phyloP scores from a whole-genome alignment of 2,329 filamentous ascomycete genomes.

The Paecilomyces sp. region DNA sequence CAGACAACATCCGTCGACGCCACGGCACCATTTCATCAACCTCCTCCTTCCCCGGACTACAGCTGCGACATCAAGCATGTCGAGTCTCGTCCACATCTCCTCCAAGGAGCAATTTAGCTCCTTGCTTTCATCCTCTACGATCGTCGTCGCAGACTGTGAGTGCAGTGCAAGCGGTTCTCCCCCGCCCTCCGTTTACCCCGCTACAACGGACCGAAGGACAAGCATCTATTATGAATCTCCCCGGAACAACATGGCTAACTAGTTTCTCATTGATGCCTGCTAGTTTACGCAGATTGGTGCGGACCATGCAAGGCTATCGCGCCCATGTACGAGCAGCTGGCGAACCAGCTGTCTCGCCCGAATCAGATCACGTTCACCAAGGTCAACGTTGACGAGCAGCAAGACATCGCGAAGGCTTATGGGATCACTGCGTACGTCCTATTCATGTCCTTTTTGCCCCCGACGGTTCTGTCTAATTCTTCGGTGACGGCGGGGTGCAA shows the following conservation, averaged over 20 bases:
- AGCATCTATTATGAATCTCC: not conserved
- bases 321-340: slow-evolving; percentile 73
- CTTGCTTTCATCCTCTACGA: slow-evolving; percentile 62
- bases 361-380: slow-evolving; percentile 76
- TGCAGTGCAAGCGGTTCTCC: slow-evolving; percentile 12
- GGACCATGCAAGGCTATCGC: slow-evolving; percentile 77
- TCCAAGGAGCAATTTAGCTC: slow-evolving; percentile 61
- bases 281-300: slow-evolving; percentile 87
- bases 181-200: slow-evolving; percentile 5
- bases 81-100: slow-evolving; percentile 45
- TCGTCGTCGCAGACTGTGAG: slow-evolving; percentile 88
- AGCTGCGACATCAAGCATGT: slow-evolving; percentile 26
- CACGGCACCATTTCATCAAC: slow-evolving; percentile 3
- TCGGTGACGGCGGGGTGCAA: not conserved
- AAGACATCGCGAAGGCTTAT: slow-evolving; percentile 67
- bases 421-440: slow-evolving; percentile 55
- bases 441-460: not conserved
- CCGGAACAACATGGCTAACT: slow-evolving; percentile 13
- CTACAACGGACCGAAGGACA: not conserved
- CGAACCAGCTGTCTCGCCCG: slow-evolving; percentile 61
- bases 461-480: not conserved
- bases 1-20: not conserved
- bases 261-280: slow-evolving; percentile 5
- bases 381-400: slow-evolving; percentile 73
- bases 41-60: slow-evolving; percentile 9